Evolutionary conservation across 2,329 filamentous ascomycete species (phyloP).

Genomic region (Didymella keratinophila): DNA sequence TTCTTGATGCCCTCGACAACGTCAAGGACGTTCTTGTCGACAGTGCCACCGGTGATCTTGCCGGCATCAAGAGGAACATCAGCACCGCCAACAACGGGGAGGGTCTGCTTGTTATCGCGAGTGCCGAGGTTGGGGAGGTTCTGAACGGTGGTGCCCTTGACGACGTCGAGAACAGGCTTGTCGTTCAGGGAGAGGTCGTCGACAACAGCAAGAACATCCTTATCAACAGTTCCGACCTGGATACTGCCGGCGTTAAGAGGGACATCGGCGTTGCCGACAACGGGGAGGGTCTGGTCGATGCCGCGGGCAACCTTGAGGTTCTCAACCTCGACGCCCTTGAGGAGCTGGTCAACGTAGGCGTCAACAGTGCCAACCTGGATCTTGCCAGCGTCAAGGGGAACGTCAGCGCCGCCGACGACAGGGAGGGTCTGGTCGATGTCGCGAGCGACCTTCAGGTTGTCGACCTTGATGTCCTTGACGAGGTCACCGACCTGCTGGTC

Average conservation of each 20-base stretch:
- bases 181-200: background rate
- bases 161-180: background rate
- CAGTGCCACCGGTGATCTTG: slow-evolving; percentile 8
- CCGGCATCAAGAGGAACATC: slow-evolving; percentile 6
- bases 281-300: slow-evolving; percentile 11
- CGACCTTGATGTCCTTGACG: slow-evolving; percentile 2
- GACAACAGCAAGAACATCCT: slow-evolving; percentile 5
- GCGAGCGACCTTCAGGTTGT: background rate
- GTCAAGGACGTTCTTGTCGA: slow-evolving; percentile 3
- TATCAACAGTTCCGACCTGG: slow-evolving; percentile 10
- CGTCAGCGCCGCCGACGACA: slow-evolving; percentile 6
- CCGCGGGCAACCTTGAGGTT: slow-evolving; percentile 5
- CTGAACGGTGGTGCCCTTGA: slow-evolving; percentile 5
- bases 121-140: background rate
- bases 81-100: slow-evolving; percentile 8
- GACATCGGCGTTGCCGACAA: slow-evolving; percentile 1
- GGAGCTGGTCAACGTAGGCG: slow-evolving; percentile 2
- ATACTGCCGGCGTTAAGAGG: slow-evolving; percentile 8
- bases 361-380: slow-evolving; percentile 14
- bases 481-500: background rate
- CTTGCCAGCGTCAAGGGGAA: slow-evolving; percentile 11
- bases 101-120: slow-evolving; percentile 11
- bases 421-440: slow-evolving; percentile 10
- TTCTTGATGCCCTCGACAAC: slow-evolving; percentile 8
- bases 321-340: slow-evolving; percentile 3